A percentile compares a stretch with the other conserved stretches of the same genome.
phyloP scores from a whole-genome alignment of 140 eudicot species.

The Anethum foeniculum region DNA sequence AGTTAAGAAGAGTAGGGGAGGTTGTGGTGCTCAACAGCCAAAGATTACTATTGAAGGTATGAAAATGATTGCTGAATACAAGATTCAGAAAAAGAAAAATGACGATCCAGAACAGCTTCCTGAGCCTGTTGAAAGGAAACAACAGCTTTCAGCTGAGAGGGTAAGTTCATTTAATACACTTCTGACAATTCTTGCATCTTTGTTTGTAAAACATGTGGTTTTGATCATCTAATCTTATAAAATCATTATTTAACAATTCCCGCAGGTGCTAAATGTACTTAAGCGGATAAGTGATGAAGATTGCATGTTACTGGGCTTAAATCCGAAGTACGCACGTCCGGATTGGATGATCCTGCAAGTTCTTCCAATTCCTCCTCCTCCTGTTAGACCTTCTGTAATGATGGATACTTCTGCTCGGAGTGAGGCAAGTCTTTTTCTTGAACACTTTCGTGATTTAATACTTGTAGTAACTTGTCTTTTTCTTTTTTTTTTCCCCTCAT shows the following conservation, averaged over 20 bases:
- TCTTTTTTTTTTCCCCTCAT: not conserved
- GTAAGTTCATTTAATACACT: constrained; percentile 27
- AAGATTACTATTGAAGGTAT: constrained; percentile 90
- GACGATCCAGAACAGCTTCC: constrained; percentile 94
- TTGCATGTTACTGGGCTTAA: constrained; percentile 72
- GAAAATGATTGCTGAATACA: constrained; percentile 96
- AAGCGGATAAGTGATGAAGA: constrained; percentile 91
- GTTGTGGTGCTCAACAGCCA: constrained; percentile 99
- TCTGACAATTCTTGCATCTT: not conserved
- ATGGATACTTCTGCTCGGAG: constrained; percentile 98
- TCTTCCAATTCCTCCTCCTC: constrained; percentile 98
- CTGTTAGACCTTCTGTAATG: constrained; percentile 99
- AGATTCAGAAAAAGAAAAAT: constrained; percentile 74
- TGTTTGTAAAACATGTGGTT: not conserved
- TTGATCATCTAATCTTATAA: not conserved
- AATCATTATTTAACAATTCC: not conserved
- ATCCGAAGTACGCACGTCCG: constrained; percentile 94
- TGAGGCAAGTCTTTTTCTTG: constrained; percentile 49
- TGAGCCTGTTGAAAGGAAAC: constrained; percentile 94
- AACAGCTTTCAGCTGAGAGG: constrained; percentile 88
- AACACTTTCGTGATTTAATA: not conserved
- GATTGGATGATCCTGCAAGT: constrained; percentile 99
- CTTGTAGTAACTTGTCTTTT: not conserved
- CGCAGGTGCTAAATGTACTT: constrained; percentile 72
- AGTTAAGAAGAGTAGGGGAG: constrained; percentile 77